These are phyloP conservation scores for Podospora pseudocomata DNA, from an alignment of 495 filamentous ascomycete genomes.

Conservation along the genomic window DNA sequence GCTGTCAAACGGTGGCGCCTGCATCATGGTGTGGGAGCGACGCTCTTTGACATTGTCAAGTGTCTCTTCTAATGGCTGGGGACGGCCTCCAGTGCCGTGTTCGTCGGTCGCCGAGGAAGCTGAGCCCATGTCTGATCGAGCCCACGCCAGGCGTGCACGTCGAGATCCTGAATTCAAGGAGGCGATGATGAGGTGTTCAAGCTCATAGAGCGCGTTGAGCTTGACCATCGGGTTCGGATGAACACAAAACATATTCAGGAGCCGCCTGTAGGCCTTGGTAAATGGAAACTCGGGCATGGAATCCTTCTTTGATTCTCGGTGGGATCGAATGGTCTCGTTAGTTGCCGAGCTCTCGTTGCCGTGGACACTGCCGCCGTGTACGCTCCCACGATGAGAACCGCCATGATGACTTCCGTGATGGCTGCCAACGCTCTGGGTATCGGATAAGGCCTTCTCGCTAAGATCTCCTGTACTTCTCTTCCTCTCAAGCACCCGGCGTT, in stretches of 20 bases:
- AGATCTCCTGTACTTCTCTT: constrained; percentile 55
- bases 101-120: constrained; percentile 34
- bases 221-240: constrained; percentile 87
- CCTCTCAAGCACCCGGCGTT: constrained; percentile 55
- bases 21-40: constrained; percentile 54
- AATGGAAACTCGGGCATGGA: constrained; percentile 63
- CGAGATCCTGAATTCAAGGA: constrained; percentile 56
- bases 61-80: constrained; percentile 56
- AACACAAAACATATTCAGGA: constrained; percentile 82
- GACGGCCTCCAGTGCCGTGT: constrained; percentile 22
- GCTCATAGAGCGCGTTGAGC: constrained; percentile 75
- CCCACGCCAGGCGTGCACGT: constrained; percentile 33
- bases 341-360: constrained; percentile 42
- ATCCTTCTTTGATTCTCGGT: constrained; percentile 37
- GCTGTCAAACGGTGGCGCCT: constrained; percentile 26
- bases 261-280: constrained; percentile 67
- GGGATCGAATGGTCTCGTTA: constrained; percentile 38
- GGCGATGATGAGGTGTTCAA: constrained; percentile 75
- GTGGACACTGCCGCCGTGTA: constrained; percentile 30
- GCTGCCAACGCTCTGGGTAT: constrained; percentile 32
- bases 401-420: constrained; percentile 21
- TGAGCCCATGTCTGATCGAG: constrained; percentile 35
- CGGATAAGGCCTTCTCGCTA: constrained; percentile 29
- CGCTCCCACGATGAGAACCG: constrained; percentile 25
- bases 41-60: constrained; percentile 68